Conservation (phyloP, 495 filamentous ascomycete genomes). For the Hypoxylon lienhwacheense region DNA sequence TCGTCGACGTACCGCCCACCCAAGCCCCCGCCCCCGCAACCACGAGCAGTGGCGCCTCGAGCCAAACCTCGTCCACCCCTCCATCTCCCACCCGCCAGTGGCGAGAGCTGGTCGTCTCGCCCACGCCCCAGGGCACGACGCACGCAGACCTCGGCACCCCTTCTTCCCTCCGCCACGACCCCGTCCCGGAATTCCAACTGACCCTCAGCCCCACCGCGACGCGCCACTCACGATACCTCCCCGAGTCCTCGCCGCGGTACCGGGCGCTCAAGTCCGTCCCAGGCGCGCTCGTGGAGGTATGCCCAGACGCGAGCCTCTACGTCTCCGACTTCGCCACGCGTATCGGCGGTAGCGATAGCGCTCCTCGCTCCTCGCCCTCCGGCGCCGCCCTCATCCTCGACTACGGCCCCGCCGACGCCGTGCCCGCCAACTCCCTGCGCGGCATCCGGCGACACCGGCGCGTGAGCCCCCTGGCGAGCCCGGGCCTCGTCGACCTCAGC, state of each 20-base stretch:
- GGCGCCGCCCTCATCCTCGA: slow-evolving; percentile 92
- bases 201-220: slow-evolving; percentile 72
- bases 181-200: slow-evolving; percentile 78
- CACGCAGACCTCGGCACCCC: slow-evolving; percentile 50
- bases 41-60: slow-evolving; percentile 28
- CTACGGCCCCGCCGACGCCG: slow-evolving; percentile 77
- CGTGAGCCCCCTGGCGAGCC: slow-evolving; percentile 73
- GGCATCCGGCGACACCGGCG: slow-evolving; percentile 75
- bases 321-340: slow-evolving; percentile 75
- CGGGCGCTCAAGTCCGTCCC: slow-evolving; percentile 64
- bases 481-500: slow-evolving; percentile 81
- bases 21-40: slow-evolving; percentile 45
- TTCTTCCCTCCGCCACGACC: slow-evolving; percentile 56
- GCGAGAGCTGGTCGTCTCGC: slow-evolving; percentile 85
- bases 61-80: slow-evolving; percentile 46
- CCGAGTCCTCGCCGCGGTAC: slow-evolving; percentile 80
- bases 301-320: slow-evolving; percentile 79
- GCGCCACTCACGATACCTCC: slow-evolving; percentile 80
- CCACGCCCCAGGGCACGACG: slow-evolving; percentile 55
- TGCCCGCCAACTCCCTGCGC: slow-evolving; percentile 83
- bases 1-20: slow-evolving; percentile 54
- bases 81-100: slow-evolving; percentile 65
- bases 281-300: slow-evolving; percentile 78
- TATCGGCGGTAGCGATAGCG: slow-evolving; percentile 64
- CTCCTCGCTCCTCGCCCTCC: slow-evolving; percentile 63